Percentiles rank a stretch among this genome's conserved stretches.
Evolutionary conservation across 441 rosid species (phyloP).

Genomic region (Adansonia gregorii): DNA sequence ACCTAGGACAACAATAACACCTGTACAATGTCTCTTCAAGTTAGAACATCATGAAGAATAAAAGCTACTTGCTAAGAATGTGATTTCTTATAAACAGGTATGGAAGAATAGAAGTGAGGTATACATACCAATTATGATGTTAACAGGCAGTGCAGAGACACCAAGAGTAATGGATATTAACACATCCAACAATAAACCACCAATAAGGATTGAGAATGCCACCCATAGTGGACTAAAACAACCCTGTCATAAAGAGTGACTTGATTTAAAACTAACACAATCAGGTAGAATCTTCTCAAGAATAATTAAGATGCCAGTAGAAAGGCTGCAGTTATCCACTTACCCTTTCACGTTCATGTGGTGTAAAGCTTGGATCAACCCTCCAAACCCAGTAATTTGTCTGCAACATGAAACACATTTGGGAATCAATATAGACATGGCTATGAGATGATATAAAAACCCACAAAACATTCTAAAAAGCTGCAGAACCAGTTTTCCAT

Average conservation of each 20-base stretch:
- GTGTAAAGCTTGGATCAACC: conserved; percentile 67
- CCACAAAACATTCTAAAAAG: not conserved
- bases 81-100: not conserved
- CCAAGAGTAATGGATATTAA: conserved; percentile 84
- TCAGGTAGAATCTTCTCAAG: not conserved
- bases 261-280: not conserved
- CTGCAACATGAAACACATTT: conserved; percentile 42
- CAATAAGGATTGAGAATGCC: conserved; percentile 86
- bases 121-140: conserved; percentile 72
- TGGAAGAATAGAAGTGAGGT: not conserved
- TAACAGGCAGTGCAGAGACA: conserved; percentile 80
- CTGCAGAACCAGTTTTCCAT: not conserved
- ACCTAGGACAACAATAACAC: conserved; percentile 87
- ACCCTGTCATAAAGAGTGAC: conserved; percentile 47
- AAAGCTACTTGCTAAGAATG: not conserved
- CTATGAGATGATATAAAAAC: conserved; percentile 3
- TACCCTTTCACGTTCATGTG: conserved; percentile 65
- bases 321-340: conserved; percentile 24
- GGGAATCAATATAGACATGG: conserved; percentile 15
- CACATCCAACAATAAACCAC: conserved; percentile 83
- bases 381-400: conserved; percentile 84
- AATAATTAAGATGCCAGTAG: conserved; percentile 3
- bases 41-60: conserved; percentile 26
- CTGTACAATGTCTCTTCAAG: conserved; percentile 38
- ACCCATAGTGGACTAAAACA: conserved; percentile 91